Base-by-base conservation (phyloP, 1,284 basidiomycete species). In the Entoloma clypeatum region DNA sequence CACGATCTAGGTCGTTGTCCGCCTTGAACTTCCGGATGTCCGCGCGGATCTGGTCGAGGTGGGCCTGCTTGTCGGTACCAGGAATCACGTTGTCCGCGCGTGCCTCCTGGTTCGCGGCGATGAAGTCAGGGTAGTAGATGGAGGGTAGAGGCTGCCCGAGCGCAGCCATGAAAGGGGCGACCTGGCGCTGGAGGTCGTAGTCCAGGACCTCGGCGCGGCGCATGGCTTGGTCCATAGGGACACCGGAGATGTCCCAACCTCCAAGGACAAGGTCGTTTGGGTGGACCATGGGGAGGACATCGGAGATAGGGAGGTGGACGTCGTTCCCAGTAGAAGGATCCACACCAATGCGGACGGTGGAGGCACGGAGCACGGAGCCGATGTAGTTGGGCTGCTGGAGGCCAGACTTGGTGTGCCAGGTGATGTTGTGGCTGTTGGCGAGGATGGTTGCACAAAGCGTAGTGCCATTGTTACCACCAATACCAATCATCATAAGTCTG, bases 241-340 rank as follows among this genome's bases (percentile, higher is more conserved):
- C 43, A 41, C 82, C 78, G 36, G 92, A 96, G 59, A 99, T 98
- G 62, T 99, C 95, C 96, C 95, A 99, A 23, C 95, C 96, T 44
- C 93, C 91, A 53, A 98, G 78, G 51, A 98, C 92, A 59, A 99
- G 84, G 68, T 99, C 96, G 65, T 97, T 95, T 51, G 95, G 95
- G 72, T 98, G 94, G 42, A 97, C 93, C 91, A 96, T 97, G 45
- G 95, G 95, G 36, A 98, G 77, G 53, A 98, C 82, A 59, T 96
- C 93, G 30, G 84, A 89, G 63, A 98, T 74, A 32, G 95, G 95
- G 49, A 97, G 86, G 62, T 94, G 79, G 51, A 98, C 81, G 59
- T 98, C 94, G 71, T 93, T 92, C 59, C 88, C 89, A 2, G 85
- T 86, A 43, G 67, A 61, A 37, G 85, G 78, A 58, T 99, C 92